A percentile compares a stretch with the other conserved stretches of the same genome.
Conservation (phyloP, 495 filamentous ascomycete genomes). For the Ascobolus immersus region DNA sequence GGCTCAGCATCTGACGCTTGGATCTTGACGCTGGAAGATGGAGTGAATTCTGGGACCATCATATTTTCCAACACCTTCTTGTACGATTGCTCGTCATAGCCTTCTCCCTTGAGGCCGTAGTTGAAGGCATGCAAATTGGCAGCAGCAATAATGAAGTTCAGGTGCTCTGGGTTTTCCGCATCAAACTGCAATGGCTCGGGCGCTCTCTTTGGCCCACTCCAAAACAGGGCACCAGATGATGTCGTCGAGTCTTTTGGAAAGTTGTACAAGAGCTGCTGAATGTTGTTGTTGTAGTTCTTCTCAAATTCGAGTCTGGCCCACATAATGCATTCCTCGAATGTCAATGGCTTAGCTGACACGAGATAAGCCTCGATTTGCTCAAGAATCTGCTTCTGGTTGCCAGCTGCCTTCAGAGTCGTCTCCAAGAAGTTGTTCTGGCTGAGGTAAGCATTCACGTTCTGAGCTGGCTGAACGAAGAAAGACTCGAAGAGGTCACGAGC, state of each 20-base stretch:
- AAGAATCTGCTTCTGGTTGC: slow-evolving; percentile 86
- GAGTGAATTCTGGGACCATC: slow-evolving; percentile 89
- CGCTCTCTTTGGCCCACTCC: slow-evolving; percentile 96
- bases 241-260: slow-evolving; percentile 87
- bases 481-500: slow-evolving; percentile 81
- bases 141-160: slow-evolving; percentile 61
- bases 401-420: slow-evolving; percentile 70
- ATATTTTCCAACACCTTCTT: slow-evolving; percentile 60
- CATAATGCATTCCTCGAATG: slow-evolving; percentile 80
- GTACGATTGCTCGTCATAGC: slow-evolving; percentile 40
- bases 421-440: slow-evolving; percentile 77
- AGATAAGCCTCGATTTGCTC: slow-evolving; percentile 74
- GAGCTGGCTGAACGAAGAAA: slow-evolving; percentile 77
- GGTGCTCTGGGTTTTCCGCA: slow-evolving; percentile 54
- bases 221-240: slow-evolving; percentile 73
- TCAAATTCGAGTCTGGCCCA: slow-evolving; percentile 92
- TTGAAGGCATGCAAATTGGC: slow-evolving; percentile 95
- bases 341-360: slow-evolving; percentile 77
- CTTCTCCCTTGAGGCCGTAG: slow-evolving; percentile 73
- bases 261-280: slow-evolving; percentile 89
- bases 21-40: slow-evolving; percentile 80
- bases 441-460: slow-evolving; percentile 87
- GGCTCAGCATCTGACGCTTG: slow-evolving; percentile 89
- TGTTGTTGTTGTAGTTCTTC: slow-evolving; percentile 88
- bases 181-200: slow-evolving; percentile 82